These are phyloP conservation scores for Aschersonia sp. DNA, from an alignment of 2,329 filamentous ascomycete species.

Conservation along the genomic window DNA sequence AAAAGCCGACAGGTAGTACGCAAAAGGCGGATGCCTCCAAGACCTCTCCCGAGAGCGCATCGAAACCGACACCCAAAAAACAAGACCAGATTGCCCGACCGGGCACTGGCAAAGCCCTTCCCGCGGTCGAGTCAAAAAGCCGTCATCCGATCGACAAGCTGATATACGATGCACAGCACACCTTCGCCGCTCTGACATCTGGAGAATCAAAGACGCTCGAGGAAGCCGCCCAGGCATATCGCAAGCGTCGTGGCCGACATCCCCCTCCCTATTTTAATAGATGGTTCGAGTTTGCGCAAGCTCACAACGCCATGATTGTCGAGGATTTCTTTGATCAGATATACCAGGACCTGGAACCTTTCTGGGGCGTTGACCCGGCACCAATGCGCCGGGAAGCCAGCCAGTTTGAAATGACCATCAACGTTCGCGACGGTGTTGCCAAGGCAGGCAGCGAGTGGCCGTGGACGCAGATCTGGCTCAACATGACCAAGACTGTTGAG, in stretches of 20 bases:
- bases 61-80: not conserved
- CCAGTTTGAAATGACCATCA: constrained; percentile 47
- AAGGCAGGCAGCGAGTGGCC: constrained; percentile 38
- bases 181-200: constrained; percentile 23
- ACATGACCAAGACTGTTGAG: constrained; percentile 37
- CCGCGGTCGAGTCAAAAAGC: constrained; percentile 1
- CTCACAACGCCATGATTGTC: constrained; percentile 37
- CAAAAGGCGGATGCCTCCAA: not conserved
- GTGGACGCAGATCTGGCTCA: constrained; percentile 41
- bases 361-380: constrained; percentile 36
- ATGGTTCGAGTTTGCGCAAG: constrained; percentile 42
- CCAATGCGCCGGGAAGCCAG: constrained; percentile 34
- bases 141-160: constrained; percentile 37
- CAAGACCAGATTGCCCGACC: constrained; percentile 1
- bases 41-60: not conserved
- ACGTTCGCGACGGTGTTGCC: constrained; percentile 36
- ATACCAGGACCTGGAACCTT: constrained; percentile 43
- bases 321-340: constrained; percentile 53
- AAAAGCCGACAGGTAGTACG: not conserved
- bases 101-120: not conserved
- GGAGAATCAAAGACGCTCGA: constrained; percentile 33
- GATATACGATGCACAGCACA: constrained; percentile 28
- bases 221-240: constrained; percentile 42
- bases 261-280: constrained; percentile 47
- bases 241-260: constrained; percentile 41